These are phyloP conservation scores for Pyrus bretschneideri DNA, from an alignment of 306 rosid species.

Conservation along the genomic window DNA sequence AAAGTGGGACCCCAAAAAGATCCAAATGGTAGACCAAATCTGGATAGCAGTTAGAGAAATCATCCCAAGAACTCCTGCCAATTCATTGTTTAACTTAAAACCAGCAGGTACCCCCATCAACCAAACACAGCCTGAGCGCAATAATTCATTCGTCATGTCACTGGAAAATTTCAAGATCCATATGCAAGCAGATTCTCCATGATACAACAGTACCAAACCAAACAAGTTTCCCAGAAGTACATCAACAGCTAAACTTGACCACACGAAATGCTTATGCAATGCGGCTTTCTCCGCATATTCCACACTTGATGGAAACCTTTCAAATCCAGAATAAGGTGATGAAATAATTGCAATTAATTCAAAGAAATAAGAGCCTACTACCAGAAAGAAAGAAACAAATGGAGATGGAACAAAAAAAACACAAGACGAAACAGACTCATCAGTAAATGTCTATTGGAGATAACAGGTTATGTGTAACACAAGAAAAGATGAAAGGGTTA, in stretches of 20 bases:
- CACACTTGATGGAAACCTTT: constrained; percentile 72
- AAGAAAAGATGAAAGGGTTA: not conserved
- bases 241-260: constrained; percentile 79
- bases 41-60: constrained; percentile 81
- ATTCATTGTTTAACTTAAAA: constrained; percentile 83
- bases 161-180: constrained; percentile 50
- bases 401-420: not conserved
- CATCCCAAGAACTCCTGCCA: constrained; percentile 81
- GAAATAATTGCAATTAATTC: constrained; percentile 21
- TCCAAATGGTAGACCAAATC: constrained; percentile 92
- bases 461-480: not conserved
- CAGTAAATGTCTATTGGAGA: not conserved
- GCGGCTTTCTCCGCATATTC: constrained; percentile 84
- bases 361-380: not conserved
- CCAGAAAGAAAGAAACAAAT: constrained; percentile 12
- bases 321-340: not conserved
- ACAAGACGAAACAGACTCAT: not conserved
- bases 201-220: constrained; percentile 61
- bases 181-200: constrained; percentile 42
- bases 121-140: constrained; percentile 96
- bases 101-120: constrained; percentile 97
- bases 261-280: constrained; percentile 70
- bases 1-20: constrained; percentile 49
- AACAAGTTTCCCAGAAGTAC: constrained; percentile 70
- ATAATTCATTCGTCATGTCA: constrained; percentile 55